Percentiles rank a stretch among this genome's conserved stretches.
These are phyloP conservation scores for Starmerella khaoyaiensis DNA, from an alignment of 805 yeast genomes.

Conservation along the genomic window DNA sequence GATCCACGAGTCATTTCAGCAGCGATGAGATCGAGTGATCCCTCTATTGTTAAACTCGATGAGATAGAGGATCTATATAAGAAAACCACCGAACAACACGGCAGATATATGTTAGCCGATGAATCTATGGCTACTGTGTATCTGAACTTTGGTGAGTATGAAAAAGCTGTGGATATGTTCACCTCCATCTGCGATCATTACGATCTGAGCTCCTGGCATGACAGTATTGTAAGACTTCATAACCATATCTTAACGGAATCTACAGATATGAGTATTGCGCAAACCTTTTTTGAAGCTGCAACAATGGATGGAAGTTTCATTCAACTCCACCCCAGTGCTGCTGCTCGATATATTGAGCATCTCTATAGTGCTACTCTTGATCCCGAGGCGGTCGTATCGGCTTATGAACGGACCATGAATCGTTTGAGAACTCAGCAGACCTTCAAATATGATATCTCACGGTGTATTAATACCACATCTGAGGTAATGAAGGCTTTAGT, in stretches of 20 bases:
- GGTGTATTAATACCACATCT: slow-evolving; percentile 14
- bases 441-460: neutral
- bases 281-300: slow-evolving; percentile 19
- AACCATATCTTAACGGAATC: slow-evolving; percentile 20
- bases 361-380: slow-evolving; percentile 10
- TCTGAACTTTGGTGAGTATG: slow-evolving; percentile 14
- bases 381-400: slow-evolving; percentile 9
- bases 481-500: slow-evolving; percentile 14
- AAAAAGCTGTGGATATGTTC: slow-evolving; percentile 19
- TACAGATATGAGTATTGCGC: slow-evolving; percentile 15
- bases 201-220: slow-evolving; percentile 10
- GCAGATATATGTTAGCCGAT: slow-evolving; percentile 19
- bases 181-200: slow-evolving; percentile 17
- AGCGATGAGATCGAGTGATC: slow-evolving; percentile 19
- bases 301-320: slow-evolving; percentile 10
- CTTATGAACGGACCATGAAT: slow-evolving; percentile 10
- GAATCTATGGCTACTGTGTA: slow-evolving; percentile 20
- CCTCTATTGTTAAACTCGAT: slow-evolving; percentile 17
- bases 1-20: slow-evolving; percentile 22
- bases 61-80: slow-evolving; percentile 18
- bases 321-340: slow-evolving; percentile 22
- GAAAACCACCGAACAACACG: slow-evolving; percentile 16
- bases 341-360: slow-evolving; percentile 15
- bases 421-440: slow-evolving; percentile 8
- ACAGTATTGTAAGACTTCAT: slow-evolving; percentile 18